Evolutionary conservation across 768 basidiomycete genomes (phyloP).

Genomic region (Xerocomellus chrysenteron): DNA sequence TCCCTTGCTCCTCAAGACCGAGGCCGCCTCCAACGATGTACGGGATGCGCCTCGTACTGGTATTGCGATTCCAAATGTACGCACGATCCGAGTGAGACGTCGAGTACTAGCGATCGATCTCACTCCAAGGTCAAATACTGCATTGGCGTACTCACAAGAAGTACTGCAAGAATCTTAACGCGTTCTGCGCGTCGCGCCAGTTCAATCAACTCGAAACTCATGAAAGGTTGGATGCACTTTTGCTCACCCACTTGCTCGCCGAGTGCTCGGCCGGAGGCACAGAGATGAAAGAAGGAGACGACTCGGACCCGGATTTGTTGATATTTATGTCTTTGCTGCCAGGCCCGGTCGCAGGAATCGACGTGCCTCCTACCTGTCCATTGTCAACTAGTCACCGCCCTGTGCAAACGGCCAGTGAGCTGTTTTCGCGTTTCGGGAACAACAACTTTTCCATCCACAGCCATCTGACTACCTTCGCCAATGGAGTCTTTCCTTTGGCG

Average conservation of each 20-base stretch:
- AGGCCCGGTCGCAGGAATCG: slow-evolving; percentile 29
- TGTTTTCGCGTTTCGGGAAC: slow-evolving; percentile 69
- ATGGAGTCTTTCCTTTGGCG: slow-evolving; percentile 74
- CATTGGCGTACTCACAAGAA: slow-evolving; percentile 70
- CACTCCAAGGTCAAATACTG: slow-evolving; percentile 54
- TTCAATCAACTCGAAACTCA: slow-evolving; percentile 53
- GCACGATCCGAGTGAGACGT: slow-evolving; percentile 20
- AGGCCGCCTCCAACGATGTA: slow-evolving; percentile 51
- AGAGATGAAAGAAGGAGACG: slow-evolving; percentile 11
- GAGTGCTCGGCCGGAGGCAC: slow-evolving; percentile 25
- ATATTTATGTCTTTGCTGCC: slow-evolving; percentile 48
- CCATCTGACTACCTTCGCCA: slow-evolving; percentile 65
- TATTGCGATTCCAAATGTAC: slow-evolving; percentile 70
- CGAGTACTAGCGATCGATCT: slow-evolving; percentile 2
- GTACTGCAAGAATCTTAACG: slow-evolving; percentile 60
- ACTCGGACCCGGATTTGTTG: slow-evolving; percentile 29
- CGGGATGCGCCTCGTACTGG: slow-evolving; percentile 68
- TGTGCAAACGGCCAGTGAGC: slow-evolving; percentile 16
- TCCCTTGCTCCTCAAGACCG: slow-evolving; percentile 28
- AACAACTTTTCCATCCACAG: slow-evolving; percentile 82
- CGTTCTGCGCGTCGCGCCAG: slow-evolving; percentile 43
- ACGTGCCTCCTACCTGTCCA: slow-evolving; percentile 36
- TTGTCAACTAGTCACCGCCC: slow-evolving; percentile 27
- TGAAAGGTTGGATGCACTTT: slow-evolving; percentile 57
- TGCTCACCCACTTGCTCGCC: slow-evolving; percentile 64